Base-by-base conservation (phyloP, 2,329 filamentous ascomycete species). In the Gremmenia infestans region DNA sequence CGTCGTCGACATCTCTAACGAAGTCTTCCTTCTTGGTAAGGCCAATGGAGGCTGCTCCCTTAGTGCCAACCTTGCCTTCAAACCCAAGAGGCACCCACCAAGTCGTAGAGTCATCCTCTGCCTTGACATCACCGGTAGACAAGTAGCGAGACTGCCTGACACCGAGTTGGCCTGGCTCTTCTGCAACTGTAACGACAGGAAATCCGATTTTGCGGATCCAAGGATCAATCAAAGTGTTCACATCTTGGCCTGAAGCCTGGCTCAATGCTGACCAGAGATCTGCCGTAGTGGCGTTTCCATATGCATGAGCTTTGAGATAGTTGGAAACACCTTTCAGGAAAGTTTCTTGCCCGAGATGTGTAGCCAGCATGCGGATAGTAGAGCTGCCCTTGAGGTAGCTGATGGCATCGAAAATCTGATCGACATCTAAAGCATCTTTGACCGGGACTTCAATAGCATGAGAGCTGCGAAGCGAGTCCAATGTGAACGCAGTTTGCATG, bases 121-220 rank as follows among this genome's bases (percentile, higher is more conserved):
- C 79, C 75, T 91, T 91, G 54, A 91, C 89, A 70, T 97, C 93
- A 9, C 94, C 94, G 3, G 90, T 91, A 19, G 89, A 90, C 22
- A 99, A 79, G 81, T 97, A 99, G 56, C 94, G 87, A 51, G 84
- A 87, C 72, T 99, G 94, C 69, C 86, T 87, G 58, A 97, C 76
- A 45, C 82, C 84, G 66, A 97, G 88, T 71, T 93, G 87, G 15
- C 88, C 88, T 55, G 86, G 83, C 70, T 93, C 85, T 73, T 97
- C 94, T 22, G 87, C 81, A 15, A 97, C 82, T 2, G 89, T 95
- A 19, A 99, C 75, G 14, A 97, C 86, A 0, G 94, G 94, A 73
- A 96, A 96, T 1, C 94, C 94, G 63, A 97, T 95, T 75, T 93
- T 94, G 65, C 87, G 85, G 68, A 97, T 96, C 94, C 94, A 99